Base-by-base conservation (phyloP, 2,329 filamentous ascomycete species). In the Falciphora oryzae region DNA sequence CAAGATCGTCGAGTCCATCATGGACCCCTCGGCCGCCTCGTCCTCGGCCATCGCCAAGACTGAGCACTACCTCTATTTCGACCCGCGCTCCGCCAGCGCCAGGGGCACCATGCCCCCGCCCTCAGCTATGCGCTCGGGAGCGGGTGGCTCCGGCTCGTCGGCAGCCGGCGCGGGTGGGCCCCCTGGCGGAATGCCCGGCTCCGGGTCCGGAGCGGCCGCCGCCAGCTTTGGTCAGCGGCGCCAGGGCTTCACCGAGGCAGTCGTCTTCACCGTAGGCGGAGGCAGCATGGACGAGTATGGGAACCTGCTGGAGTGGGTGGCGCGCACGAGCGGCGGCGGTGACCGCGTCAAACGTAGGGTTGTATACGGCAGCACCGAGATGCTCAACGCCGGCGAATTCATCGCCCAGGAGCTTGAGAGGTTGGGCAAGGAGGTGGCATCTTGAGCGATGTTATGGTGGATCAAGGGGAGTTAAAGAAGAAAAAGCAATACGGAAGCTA, bases 211-310 rank as follows among this genome's bases (percentile, higher is more conserved):
- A 92, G 44, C 44, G 4, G 91, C 89, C 29, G 38, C 64, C 44
- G 93, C 93, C 8, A 96, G 87, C 64, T 98, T 98, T 75, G 95
- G 94, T 1, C 94, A 98, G 77, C 81, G 93, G 66, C 82, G 94
- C 64, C 93, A 97, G 72, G 93, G 92, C 0, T 97, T 94, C 76
- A 91, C 87, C 61, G 93, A 97, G 72, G 91, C 92, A 1, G 89
- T 97, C 64, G 92, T 97, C n/a, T 97, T 97, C 73, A 94, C 92
- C 0, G 92, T 96, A 3, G 95, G 95, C 4, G 95, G 96, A 60
- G 95, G 95, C 57, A 97, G 93, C 74, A 98, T 99, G 91, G 95
- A 99, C 71, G 95, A 99, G 75, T 99, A 98, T 74, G 94, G 93
- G 27, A 99, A 99, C 76, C 75, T 99, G 74, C 92, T 97, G 74